A percentile compares a stretch with the other conserved stretches of the same genome.
These are phyloP conservation scores for Coemansia sp. DNA, from an alignment of 192 early-diverging fungal genomes.

Conservation along the genomic window DNA sequence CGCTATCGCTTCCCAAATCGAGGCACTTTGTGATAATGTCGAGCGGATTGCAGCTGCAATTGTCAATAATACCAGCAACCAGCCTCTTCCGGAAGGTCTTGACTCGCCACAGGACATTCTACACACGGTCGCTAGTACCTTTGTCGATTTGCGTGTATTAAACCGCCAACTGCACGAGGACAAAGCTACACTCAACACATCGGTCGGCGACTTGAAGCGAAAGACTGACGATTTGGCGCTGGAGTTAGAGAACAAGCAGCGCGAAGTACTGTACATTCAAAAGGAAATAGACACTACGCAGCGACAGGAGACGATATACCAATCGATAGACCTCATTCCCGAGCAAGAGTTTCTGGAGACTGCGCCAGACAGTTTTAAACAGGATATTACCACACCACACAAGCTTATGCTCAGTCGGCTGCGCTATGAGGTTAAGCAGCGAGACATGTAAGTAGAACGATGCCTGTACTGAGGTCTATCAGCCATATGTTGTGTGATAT, in stretches of 20 bases:
- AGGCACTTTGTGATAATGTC: conserved; percentile 6
- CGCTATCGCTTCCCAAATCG: background rate
- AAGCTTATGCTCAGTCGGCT: conserved; percentile 55
- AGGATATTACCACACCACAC: conserved; percentile 38
- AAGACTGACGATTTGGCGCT: conserved; percentile 41
- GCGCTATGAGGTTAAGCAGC: conserved; percentile 51
- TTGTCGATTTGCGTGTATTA: conserved; percentile 40
- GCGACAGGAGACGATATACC: conserved; percentile 55
- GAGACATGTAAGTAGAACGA: conserved; percentile 22
- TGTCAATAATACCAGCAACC: background rate
- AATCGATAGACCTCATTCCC: conserved; percentile 44
- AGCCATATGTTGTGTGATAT: background rate
- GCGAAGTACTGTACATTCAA: conserved; percentile 43
- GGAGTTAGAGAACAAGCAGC: conserved; percentile 38
- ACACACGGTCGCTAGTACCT: conserved; percentile 29
- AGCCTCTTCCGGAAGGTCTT: background rate
- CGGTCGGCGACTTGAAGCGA: conserved; percentile 37
- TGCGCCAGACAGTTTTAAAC: conserved; percentile 38
- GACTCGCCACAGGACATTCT: conserved; percentile 24
- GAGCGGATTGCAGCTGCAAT: conserved; percentile 9
- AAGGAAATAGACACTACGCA: conserved; percentile 47
- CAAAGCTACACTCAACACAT: conserved; percentile 21
- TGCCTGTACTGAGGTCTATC: background rate
- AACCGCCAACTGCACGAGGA: conserved; percentile 47
- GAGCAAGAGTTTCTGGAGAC: conserved; percentile 28